Base-by-base conservation (phyloP, 2,329 filamentous ascomycete genomes). In the Periglandula ipomoeae region DNA sequence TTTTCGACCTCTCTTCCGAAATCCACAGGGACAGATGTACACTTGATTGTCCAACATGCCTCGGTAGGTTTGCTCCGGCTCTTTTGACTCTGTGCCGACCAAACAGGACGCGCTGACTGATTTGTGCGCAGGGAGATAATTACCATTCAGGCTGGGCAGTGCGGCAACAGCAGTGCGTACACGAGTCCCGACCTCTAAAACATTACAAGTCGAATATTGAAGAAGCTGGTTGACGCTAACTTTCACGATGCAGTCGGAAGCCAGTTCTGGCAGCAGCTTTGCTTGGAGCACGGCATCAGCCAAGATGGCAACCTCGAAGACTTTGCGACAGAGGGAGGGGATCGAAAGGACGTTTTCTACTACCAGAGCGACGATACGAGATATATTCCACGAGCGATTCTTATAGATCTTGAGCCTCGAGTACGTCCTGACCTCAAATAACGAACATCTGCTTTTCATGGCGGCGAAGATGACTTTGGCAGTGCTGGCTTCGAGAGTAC, bases 231-330 rank as follows among this genome's bases (percentile, higher is more conserved):
- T 23, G 46, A 22, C 41, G 27, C 26, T 47, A 32, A 41, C 22
- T 23, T 19, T 2, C 20, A 35, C 23, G 40, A 53, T 59, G 22
- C 24, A 95, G 89, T 97, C 67, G 93, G 93, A 52, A 91, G 88
- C 62, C 89, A 97, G 65, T 98, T 98, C 72, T 98, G 93, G 93
- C 91, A 97, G 68, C 93, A 97, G 71, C 81, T 97, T 52, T 98
- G 93, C 69, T 86, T 91, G 66, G 93, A 98, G 70, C 93, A 98
- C 65, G 93, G 94, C 53, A 98, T 98, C 72, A 95, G 86, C 62
- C 89, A 93, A 65, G 89, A 97, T 70, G 93, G 93, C 50, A 97
- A 97, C 66, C 79, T 98, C 50, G 90, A 96, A 65, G 90, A 96
- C 67, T 96, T 96, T 72, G 93, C 93, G 63, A 96, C 89, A 44